A percentile compares a stretch with the other conserved stretches of the same genome.
Evolutionary conservation across 441 rosid species (phyloP).

Genomic region (Pelargonium australe): DNA sequence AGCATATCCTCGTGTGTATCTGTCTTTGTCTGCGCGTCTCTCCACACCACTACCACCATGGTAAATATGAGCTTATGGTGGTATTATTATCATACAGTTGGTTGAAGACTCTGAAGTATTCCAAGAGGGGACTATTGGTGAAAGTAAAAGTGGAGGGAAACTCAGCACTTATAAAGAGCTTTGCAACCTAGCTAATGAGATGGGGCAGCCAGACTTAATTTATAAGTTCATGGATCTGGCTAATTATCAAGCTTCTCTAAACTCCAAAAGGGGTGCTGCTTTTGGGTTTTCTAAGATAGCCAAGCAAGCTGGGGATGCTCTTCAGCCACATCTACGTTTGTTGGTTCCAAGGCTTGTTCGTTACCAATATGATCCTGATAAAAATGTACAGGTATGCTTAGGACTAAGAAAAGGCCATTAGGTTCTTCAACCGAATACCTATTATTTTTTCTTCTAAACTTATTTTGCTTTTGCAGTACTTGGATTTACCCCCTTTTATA

Average conservation of each 20-base stretch:
- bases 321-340: slow-evolving; percentile 69
- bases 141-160: slow-evolving; percentile 81
- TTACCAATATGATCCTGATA: slow-evolving; percentile 97
- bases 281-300: slow-evolving; percentile 98
- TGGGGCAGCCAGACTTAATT: slow-evolving; percentile 97
- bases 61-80: slow-evolving; percentile 22
- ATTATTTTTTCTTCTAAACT: background rate
- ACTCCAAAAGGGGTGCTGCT: slow-evolving; percentile 97
- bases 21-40: slow-evolving; percentile 10
- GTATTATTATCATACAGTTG: slow-evolving; percentile 41
- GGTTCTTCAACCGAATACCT: slow-evolving; percentile 2
- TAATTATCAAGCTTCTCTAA: slow-evolving; percentile 84
- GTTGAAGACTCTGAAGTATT: slow-evolving; percentile 92
- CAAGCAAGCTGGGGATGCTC: slow-evolving; percentile 99
- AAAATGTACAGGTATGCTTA: slow-evolving; percentile 79
- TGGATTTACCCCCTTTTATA: background rate
- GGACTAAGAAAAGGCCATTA: background rate
- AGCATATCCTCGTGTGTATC: slow-evolving; percentile 15
- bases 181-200: slow-evolving; percentile 94
- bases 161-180: slow-evolving; percentile 96
- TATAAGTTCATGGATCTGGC: slow-evolving; percentile 99
- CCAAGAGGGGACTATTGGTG: slow-evolving; percentile 91
- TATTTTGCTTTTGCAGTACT: background rate
- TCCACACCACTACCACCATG: background rate
- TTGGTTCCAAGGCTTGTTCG: slow-evolving; percentile 91